Percentiles rank a stretch among this genome's conserved stretches.
phyloP scores from a whole-genome alignment of 2,329 filamentous ascomycete species.

The Phialophora chinensis region DNA sequence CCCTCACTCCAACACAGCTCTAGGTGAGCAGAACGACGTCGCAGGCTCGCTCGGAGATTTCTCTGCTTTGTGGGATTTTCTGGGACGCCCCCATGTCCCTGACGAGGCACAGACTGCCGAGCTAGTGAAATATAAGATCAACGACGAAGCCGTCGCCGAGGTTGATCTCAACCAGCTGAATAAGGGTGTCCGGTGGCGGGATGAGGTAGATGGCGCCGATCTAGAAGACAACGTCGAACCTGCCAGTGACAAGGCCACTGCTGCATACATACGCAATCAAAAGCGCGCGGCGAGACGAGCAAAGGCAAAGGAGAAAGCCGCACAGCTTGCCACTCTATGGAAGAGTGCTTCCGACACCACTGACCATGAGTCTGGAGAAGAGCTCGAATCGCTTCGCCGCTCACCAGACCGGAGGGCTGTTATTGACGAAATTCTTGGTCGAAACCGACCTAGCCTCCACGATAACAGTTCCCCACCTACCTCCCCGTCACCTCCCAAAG shows the following conservation, averaged over 20 bases:
- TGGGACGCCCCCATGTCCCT: conserved; percentile 35
- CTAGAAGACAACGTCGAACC: conserved; percentile 42
- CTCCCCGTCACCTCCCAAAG: conserved; percentile 39
- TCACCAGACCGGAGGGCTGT: conserved; percentile 40
- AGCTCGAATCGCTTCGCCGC: conserved; percentile 37
- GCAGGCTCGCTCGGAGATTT: conserved; percentile 52
- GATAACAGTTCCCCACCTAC: conserved; percentile 37
- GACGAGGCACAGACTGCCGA: conserved; percentile 21
- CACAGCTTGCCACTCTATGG: conserved; percentile 22
- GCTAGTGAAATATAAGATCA: conserved; percentile 33
- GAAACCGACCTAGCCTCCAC: conserved; percentile 25
- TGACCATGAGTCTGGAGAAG: conserved; percentile 40
- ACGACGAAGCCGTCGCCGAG: conserved; percentile 31
- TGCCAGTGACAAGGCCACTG: conserved; percentile 19
- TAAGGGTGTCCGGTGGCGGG: conserved; percentile 44
- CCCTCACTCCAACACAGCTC: conserved; percentile 4
- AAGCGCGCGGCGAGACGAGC: conserved; percentile 40
- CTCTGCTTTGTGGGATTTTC: conserved; percentile 49
- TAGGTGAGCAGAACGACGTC: conserved; percentile 23
- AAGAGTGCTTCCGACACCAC: conserved; percentile 35
- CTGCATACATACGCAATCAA: conserved; percentile 36
- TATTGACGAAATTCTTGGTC: conserved; percentile 41
- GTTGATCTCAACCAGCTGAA: conserved; percentile 33
- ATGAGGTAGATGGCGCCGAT: conserved; percentile 43
- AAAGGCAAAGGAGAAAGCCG: conserved; percentile 38